Base-by-base conservation (phyloP, 2,329 filamentous ascomycete genomes). In the Penicillium brasilianum region DNA sequence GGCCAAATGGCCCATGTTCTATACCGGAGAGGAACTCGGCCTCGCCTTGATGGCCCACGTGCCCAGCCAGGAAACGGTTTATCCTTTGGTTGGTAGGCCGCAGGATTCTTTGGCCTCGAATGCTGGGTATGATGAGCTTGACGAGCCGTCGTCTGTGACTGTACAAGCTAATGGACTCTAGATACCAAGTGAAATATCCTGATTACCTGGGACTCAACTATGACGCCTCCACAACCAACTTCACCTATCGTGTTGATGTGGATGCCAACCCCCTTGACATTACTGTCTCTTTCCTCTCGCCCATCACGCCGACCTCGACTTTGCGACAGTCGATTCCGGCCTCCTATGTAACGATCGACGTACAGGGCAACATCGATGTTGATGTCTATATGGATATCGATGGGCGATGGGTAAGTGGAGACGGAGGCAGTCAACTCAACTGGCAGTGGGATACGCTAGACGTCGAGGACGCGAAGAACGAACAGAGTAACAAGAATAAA, bases 1-100 rank as follows among this genome's bases (percentile, higher is more conserved):
- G 92, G 84, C 87, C 57, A 85, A 87, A 77, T 96, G 92, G 92
- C 92, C 92, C 25, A 94, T 94, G 75, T 93, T 93, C 75, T 93
- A 88, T 83, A 91, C 89, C 7, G 90, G 90, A 36, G 82, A 87
- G 70, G 83, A 89, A 79, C 76, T 90, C 58, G 88, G 88, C 46
- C 84, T 90, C 65, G 84, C 85, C 7, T 77, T 90, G 53, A 80
- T 90, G 61, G 88, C 87, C 41, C 83, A 85, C 25, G 78, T 89
- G 13, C 85, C 87, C 2, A 82, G 84, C 36, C 81, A 85, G n/a
- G 81, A 81, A 54, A 81, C 81, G 30, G 84, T 88, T 4, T 90
- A 87, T 72, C 88, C 88, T 34, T 76, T 90, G 59, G 78, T 90
- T 51, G 88, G 88, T 57, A 82, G 87, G 72, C 84, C 87, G 10